Evolutionary conservation across 805 yeast species (phyloP), one percentile per base, ranked within the genome.

Genomic region (Lipomyces mesembrius): DNA sequence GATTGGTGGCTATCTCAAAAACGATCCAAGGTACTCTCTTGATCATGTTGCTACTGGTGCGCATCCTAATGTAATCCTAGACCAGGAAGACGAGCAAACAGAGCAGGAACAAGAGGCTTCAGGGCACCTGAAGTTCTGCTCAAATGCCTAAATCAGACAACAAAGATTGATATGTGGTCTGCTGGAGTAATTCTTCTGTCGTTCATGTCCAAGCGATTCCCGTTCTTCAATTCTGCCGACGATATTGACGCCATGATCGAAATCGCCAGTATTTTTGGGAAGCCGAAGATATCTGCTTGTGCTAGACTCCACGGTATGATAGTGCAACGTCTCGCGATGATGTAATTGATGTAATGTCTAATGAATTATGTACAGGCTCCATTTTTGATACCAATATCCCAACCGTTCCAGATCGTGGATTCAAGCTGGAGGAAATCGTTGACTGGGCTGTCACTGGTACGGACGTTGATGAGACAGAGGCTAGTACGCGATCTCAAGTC

Each of bases 71-170:
- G 7, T 14, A 12, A 22, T 27, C 20, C 22, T 5, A 62, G 73
- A 46, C 90, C 96, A 0, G 91, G 95, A 1, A 84, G 97, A 74
- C 84, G 99, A 65, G 98, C 98, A 0, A 95, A 95, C 74, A 87
- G 99, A 73, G 99, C 99, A 20, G 98, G 98, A 8, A 92, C 98
- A 0, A 83, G 98, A 73, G 98, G 98, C 0, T 92, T 92, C 75
- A 83, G 98, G 72, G 97, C 98, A 0, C 97, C 97, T 0, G 98
- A 92, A 76, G 97, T 92, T 3, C 79, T 93, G 63, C 83, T 92
- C 78, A 92, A 91, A 76, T 92, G 98, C 77, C 85, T 90, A 1
- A 87, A 90, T 66, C 98, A 92, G 79, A 83, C 89, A 2, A 85
- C 90, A 5, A 89, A 88, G 76, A 86, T 92, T 56, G 98, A 92